Evolutionary conservation across 768 basidiomycete species (phyloP), one percentile per base, ranked within the genome.

Genomic region (Lactarius vividus): DNA sequence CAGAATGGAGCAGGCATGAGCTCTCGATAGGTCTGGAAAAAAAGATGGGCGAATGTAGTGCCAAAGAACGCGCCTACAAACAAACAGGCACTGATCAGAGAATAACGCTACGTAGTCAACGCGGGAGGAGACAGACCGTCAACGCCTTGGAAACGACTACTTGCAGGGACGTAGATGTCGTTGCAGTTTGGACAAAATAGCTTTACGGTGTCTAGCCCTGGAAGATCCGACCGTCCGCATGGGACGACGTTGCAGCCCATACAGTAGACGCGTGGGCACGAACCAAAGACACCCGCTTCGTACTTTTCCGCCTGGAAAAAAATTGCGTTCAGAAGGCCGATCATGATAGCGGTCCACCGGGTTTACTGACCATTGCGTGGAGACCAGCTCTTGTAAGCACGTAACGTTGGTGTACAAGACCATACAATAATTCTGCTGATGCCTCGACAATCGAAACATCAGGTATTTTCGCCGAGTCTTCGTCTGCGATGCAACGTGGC

Each of bases 371-470:
- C 97, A 98, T 99, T 58, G 92, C 86, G 77, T 94, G 91, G 73
- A 98, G 81, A 46, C 97, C 97, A 35, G 88, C 89, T 67, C 97
- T 88, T 57, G 97, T 98, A 64, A 98, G 83, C 74, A 99, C 98
- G 79, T 89, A 99, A 65, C 97, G 88, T 75, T 98, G 96, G 77
- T 99, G 97, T 29, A 98, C 96, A 59, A 99, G 86, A 31, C 97
- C 97, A 75, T 98, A 99, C 40, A 99, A 82, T 76, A 99, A 86
- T 76, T 99, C 97, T 33, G 97, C 97, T 52, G 94, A 96, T 66
- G 94, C 92, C 75, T 99, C 97, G 62, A 98, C 94, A 72, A 99
- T 98, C 1, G 96, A 95, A 59, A 98, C 95, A 76, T 99, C 97
- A 18, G 97, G 97, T 65, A 99, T 98, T 80, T 96, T 96, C 56